phyloP scores from a whole-genome alignment of 352 stramenopile species.

The Phytopythium chamaehyphon region DNA sequence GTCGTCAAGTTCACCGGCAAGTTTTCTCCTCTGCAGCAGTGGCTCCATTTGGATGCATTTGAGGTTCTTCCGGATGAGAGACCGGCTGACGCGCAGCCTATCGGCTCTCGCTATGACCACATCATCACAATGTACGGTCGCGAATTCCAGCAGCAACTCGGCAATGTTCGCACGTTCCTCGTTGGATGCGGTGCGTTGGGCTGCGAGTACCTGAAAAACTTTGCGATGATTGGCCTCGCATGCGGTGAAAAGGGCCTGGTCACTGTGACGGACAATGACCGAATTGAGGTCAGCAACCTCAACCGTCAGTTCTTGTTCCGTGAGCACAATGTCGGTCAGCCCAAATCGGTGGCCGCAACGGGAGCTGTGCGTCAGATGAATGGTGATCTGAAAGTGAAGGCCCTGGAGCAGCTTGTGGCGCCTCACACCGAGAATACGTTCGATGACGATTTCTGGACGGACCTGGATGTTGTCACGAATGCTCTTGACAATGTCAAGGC shows the following conservation, averaged over 20 bases:
- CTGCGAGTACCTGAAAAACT: conserved; percentile 87
- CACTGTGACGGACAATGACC: conserved; percentile 84
- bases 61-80: conserved; percentile 68
- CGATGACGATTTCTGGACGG: conserved; percentile 77
- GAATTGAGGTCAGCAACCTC: conserved; percentile 86
- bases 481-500: conserved; percentile 99
- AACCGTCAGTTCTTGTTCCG: conserved; percentile 87
- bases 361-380: conserved; percentile 78
- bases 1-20: conserved; percentile 89
- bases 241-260: conserved; percentile 75
- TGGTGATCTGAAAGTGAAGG: conserved; percentile 67
- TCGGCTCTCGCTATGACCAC: conserved; percentile 75
- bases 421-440: conserved; percentile 82
- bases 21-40: conserved; percentile 82
- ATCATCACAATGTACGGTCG: conserved; percentile 66
- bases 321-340: conserved; percentile 82
- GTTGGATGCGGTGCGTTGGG: conserved; percentile 78
- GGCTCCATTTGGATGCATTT: conserved; percentile 80
- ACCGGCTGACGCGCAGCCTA: conserved; percentile 46
- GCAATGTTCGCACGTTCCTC: conserved; percentile 76
- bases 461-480: conserved; percentile 96
- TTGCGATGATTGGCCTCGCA: conserved; percentile 76
- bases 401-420: conserved; percentile 74
- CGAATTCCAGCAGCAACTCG: conserved; percentile 64
- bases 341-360: conserved; percentile 80